phyloP scores from a whole-genome alignment of 2,329 filamentous ascomycete species.

The Phaeosphaeria sp. region DNA sequence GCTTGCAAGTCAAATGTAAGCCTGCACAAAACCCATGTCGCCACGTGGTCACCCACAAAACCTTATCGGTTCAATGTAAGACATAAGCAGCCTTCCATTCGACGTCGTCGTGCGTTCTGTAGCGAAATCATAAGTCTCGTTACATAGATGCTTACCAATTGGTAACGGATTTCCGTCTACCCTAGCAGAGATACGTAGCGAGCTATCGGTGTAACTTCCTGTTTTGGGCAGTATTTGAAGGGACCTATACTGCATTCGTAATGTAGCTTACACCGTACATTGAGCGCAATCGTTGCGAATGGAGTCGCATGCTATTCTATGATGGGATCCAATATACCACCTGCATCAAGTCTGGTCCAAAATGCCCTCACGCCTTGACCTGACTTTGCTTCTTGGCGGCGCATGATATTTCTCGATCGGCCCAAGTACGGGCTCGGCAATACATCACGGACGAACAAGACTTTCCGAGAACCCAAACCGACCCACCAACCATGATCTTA shows the following conservation, averaged over 20 bases:
- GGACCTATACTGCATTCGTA: not conserved
- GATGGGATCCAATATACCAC: too few species aligned
- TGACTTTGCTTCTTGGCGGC: too few species aligned
- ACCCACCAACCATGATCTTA: not conserved
- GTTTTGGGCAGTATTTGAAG: not conserved
- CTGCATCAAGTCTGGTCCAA: too few species aligned
- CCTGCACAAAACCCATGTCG: not conserved
- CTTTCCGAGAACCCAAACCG: not conserved
- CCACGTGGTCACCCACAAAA: not conserved
- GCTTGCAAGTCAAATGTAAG: not conserved
- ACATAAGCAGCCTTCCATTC: not conserved
- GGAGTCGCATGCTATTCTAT: too few species aligned
- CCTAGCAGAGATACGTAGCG: not conserved
- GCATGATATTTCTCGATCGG: too few species aligned
- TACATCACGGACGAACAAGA: not conserved
- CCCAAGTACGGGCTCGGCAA: not conserved
- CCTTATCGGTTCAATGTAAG: not conserved
- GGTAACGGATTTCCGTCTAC: not conserved
- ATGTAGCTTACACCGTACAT: not conserved
- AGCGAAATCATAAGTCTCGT: not conserved
- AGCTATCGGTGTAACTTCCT: not conserved
- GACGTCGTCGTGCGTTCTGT: not conserved
- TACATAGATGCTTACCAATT: not conserved
- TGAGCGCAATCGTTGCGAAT: too few species aligned
- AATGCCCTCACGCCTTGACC: too few species aligned